These are phyloP conservation scores for Solanum sejunctum DNA, from an alignment of 257 asterid genomes.

Conservation along the genomic window DNA sequence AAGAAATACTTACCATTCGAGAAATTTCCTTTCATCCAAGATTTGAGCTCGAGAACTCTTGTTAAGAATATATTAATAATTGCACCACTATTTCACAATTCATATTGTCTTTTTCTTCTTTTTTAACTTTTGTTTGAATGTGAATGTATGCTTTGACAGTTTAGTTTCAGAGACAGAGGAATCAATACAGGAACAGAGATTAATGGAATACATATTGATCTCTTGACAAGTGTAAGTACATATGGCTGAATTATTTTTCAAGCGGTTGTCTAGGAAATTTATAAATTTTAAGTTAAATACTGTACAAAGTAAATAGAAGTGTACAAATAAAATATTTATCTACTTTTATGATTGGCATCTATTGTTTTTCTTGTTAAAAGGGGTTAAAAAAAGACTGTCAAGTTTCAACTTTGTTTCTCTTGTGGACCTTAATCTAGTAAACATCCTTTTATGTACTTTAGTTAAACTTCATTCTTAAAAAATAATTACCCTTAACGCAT, in stretches of 20 bases:
- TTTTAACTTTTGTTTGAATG: background rate
- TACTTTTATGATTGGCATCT: background rate
- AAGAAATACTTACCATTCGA: no score
- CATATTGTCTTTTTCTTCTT: background rate
- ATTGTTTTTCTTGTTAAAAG: background rate
- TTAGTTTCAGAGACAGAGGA: background rate
- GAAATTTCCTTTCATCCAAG: background rate
- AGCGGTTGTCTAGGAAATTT: background rate
- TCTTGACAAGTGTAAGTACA: background rate
- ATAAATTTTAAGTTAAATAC: no score
- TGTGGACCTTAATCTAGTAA: background rate
- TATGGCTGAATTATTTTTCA: background rate
- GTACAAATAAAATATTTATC: background rate
- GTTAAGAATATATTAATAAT: background rate
- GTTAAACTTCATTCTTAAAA: background rate
- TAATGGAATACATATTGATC: background rate
- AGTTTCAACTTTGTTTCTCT: background rate
- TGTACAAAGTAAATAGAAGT: background rate
- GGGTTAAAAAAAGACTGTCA: background rate
- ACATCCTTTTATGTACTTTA: background rate
- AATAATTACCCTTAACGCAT: background rate
- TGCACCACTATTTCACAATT: no score
- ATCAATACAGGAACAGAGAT: background rate
- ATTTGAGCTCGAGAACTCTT: background rate
- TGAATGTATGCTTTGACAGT: background rate